Conservation (phyloP, 192 early-diverging fungal species). For the Coemansia sp. region DNA sequence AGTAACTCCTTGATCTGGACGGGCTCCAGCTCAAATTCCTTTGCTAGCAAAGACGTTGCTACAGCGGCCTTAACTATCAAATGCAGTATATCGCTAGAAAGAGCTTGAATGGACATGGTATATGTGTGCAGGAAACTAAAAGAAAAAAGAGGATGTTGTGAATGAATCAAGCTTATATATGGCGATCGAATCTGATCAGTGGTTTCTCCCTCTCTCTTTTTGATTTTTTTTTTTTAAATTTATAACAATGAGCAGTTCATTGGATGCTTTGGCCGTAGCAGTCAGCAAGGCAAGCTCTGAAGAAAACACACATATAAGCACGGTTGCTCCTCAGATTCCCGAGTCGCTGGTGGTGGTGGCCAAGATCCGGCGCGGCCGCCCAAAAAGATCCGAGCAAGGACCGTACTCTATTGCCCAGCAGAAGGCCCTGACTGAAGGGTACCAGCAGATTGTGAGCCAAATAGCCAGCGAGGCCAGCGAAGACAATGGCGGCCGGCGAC, state of each 20-base stretch:
- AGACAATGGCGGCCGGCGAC: constrained; percentile 37
- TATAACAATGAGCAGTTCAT: constrained; percentile 2
- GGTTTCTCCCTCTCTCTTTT: constrained; percentile 7
- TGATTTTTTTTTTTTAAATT: constrained; percentile 3
- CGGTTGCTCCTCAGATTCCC: constrained; percentile 43
- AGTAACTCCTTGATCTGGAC: constrained; percentile 10
- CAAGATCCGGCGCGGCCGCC: constrained; percentile 47
- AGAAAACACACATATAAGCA: constrained; percentile 8
- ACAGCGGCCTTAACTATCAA: constrained; percentile 1
- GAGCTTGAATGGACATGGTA: background rate
- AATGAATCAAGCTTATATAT: no score
- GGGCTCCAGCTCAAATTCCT: constrained; percentile 14
- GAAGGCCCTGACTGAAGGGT: constrained; percentile 23
- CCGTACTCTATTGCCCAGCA: constrained; percentile 14
- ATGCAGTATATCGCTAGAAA: constrained; percentile 19
- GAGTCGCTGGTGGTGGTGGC: constrained; percentile 41
- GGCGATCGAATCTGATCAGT: constrained; percentile 4
- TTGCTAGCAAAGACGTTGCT: no score
- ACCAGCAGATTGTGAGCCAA: constrained; percentile 39
- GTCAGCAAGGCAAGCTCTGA: constrained; percentile 20
- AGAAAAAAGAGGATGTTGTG: no score
- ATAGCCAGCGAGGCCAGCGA: constrained; percentile 50
- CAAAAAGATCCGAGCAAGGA: constrained; percentile 30
- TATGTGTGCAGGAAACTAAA: no score
- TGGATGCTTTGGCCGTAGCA: constrained; percentile 33